phyloP scores from a whole-genome alignment of 176 grass and related monocot genomes.

The Zea luxurians region DNA sequence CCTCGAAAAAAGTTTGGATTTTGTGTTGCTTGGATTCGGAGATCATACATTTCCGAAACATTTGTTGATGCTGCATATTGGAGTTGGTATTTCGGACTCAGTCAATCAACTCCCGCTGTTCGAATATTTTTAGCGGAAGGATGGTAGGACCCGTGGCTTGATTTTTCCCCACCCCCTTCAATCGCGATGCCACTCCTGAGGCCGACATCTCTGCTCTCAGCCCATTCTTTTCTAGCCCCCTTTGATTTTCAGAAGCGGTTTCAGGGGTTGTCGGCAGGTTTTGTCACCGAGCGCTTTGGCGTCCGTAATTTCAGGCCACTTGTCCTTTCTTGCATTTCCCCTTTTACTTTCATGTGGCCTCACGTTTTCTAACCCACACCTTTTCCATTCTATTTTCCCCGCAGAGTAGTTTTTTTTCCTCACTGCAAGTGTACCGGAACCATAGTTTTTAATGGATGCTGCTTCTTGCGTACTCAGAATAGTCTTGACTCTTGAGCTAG shows the following conservation, averaged over 20 bases:
- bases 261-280: slow-evolving; percentile 49
- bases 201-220: background rate
- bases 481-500: no score
- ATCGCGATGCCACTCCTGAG: no score
- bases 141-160: no score
- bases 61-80: slow-evolving; percentile 8
- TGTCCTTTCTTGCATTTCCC: slow-evolving; percentile 37
- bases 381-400: no score
- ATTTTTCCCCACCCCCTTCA: no score
- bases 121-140: background rate
- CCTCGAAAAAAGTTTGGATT: slow-evolving; percentile 1
- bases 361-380: no score
- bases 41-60: slow-evolving; percentile 3
- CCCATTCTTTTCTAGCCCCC: background rate
- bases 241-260: background rate
- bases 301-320: slow-evolving; percentile 35
- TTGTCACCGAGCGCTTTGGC: slow-evolving; percentile 31
- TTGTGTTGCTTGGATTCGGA: slow-evolving; percentile 28
- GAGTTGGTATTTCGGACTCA: slow-evolving; percentile 40
- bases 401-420: no score
- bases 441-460: no score
- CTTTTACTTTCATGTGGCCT: background rate
- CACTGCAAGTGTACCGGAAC: no score
- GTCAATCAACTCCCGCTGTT: slow-evolving; percentile 5
- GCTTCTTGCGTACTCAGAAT: no score